These are phyloP conservation scores for Suillus decipiens DNA, from an alignment of 768 basidiomycete genomes.

Conservation along the genomic window DNA sequence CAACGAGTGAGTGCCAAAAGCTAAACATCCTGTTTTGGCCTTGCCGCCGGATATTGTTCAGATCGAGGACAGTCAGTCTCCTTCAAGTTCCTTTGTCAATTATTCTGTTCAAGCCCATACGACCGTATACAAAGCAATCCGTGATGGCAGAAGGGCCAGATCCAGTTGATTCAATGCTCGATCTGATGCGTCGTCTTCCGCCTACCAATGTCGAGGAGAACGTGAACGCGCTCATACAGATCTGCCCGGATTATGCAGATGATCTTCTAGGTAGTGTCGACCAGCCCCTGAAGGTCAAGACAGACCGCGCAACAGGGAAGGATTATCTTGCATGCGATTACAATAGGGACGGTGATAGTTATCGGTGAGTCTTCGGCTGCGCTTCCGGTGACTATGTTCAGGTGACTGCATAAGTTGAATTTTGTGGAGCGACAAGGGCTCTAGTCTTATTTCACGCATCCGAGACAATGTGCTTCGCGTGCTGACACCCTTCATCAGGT, in stretches of 20 bases:
- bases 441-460: not conserved
- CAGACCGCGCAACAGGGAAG: slow-evolving; percentile 76
- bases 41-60: not conserved
- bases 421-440: not conserved
- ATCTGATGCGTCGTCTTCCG: slow-evolving; percentile 94
- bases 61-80: not conserved
- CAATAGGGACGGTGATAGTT: slow-evolving; percentile 89
- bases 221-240: slow-evolving; percentile 73
- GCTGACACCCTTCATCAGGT: slow-evolving; percentile 50
- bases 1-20: not conserved
- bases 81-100: not conserved
- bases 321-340: slow-evolving; percentile 96
- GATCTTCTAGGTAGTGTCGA: slow-evolving; percentile 95
- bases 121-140: not conserved
- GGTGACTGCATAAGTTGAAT: not conserved
- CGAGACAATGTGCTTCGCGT: not conserved
- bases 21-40: not conserved
- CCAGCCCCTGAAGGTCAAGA: slow-evolving; percentile 83
- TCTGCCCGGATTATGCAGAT: slow-evolving; percentile 93
- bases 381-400: not conserved
- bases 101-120: not conserved
- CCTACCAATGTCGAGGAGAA: slow-evolving; percentile 88
- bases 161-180: slow-evolving; percentile 89
- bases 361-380: slow-evolving; percentile 55
- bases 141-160: slow-evolving; percentile 55